These are phyloP conservation scores for Monilinia aucupariae DNA, from an alignment of 2,329 filamentous ascomycete species.

Conservation along the genomic window DNA sequence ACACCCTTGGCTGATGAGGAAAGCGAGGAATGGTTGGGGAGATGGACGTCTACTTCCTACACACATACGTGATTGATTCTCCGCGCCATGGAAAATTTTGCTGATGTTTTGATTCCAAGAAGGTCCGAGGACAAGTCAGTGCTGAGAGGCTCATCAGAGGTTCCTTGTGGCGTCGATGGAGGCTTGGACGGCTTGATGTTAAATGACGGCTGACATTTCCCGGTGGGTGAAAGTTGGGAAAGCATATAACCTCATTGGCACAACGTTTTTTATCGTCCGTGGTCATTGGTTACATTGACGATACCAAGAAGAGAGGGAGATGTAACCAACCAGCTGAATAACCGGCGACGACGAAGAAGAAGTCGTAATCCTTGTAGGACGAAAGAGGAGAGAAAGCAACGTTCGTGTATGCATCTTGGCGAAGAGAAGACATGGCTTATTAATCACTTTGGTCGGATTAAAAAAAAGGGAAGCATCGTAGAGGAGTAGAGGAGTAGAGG, in stretches of 20 bases:
- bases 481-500: too few species aligned
- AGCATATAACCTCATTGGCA: neutral
- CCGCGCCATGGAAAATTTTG: neutral
- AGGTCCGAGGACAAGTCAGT: neutral
- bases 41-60: too few species aligned
- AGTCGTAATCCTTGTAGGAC: slow-evolving; percentile 3
- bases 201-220: slow-evolving; percentile 2
- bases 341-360: too few species aligned
- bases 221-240: neutral
- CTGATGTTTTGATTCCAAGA: neutral
- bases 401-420: slow-evolving; percentile 3
- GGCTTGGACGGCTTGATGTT: neutral
- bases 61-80: neutral
- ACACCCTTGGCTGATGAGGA: too few species aligned
- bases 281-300: neutral
- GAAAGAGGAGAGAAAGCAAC: neutral
- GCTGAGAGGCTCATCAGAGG: neutral
- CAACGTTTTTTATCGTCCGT: slow-evolving; percentile 12
- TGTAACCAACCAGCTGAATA: neutral
- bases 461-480: too few species aligned
- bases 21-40: too few species aligned
- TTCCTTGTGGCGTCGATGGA: too few species aligned
- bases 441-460: too few species aligned
- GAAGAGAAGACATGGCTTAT: neutral
- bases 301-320: neutral